Conservation (phyloP, 768 basidiomycete genomes). For the Paxillus ammoniavirescens region DNA sequence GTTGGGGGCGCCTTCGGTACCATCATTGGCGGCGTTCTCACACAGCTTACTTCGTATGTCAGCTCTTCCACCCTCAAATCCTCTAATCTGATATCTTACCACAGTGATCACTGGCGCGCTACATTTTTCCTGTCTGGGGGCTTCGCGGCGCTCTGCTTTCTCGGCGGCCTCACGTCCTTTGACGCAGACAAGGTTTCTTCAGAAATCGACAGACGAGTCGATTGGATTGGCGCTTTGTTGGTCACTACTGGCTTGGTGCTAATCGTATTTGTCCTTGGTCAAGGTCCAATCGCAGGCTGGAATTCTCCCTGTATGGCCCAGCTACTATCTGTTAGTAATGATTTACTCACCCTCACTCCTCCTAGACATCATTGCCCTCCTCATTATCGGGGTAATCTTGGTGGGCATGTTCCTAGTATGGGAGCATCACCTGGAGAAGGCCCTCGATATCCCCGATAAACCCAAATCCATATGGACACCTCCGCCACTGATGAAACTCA, state of each 20-base stretch:
- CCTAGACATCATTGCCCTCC: constrained; percentile 67
- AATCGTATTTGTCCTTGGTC: constrained; percentile 70
- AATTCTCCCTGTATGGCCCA: constrained; percentile 46
- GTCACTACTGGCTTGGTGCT: constrained; percentile 66
- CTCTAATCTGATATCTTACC: not conserved
- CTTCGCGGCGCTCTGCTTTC: constrained; percentile 48
- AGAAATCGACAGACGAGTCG: constrained; percentile 50
- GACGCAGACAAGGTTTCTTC: constrained; percentile 49
- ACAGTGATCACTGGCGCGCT: constrained; percentile 61
- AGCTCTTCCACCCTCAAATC: not conserved
- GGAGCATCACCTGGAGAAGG: constrained; percentile 59
- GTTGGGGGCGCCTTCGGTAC: constrained; percentile 73
- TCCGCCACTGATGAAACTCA: constrained; percentile 64
- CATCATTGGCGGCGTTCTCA: constrained; percentile 69
- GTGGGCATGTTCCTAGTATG: constrained; percentile 58
- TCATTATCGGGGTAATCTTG: constrained; percentile 60
- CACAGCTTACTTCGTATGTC: constrained; percentile 45
- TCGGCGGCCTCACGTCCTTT: constrained; percentile 58
- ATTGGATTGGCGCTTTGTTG: constrained; percentile 75
- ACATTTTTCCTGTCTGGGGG: constrained; percentile 60
- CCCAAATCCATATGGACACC: constrained; percentile 35
- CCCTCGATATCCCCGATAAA: constrained; percentile 8
- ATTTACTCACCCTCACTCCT: constrained; percentile 8
- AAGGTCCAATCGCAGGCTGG: constrained; percentile 69
- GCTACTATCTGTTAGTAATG: constrained; percentile 15